These are phyloP conservation scores for Rubia peregrina DNA, from an alignment of 305 asterid species.

Conservation along the genomic window DNA sequence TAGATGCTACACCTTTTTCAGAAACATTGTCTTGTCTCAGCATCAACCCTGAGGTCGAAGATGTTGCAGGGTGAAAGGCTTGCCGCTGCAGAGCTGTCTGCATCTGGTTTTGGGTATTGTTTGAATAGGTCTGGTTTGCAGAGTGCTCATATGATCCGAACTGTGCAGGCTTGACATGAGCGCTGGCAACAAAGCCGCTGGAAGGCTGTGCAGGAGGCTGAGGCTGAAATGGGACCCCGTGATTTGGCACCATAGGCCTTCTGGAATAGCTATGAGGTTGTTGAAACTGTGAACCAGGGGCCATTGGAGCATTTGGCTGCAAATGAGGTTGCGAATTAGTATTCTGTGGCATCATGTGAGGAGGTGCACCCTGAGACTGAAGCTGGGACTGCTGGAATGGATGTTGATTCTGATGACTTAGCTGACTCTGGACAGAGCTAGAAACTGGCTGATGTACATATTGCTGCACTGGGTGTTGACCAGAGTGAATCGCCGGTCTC, in stretches of 20 bases:
- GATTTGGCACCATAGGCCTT: constrained; percentile 45
- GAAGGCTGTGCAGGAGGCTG: constrained; percentile 28
- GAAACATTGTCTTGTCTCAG: constrained; percentile 26
- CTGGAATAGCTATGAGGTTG: constrained; percentile 44
- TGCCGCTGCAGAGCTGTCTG: constrained; percentile 21
- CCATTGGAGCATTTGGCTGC: constrained; percentile 31
- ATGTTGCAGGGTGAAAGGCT: constrained; percentile 14
- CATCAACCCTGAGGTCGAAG: constrained; percentile 20
- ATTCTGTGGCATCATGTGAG: constrained; percentile 26
- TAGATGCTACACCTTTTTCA: constrained; percentile 26
- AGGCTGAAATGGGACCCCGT: constrained; percentile 37
- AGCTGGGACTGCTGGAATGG: constrained; percentile 47
- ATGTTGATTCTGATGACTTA: constrained; percentile 44
- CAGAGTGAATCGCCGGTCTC: constrained; percentile 44
- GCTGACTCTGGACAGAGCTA: constrained; percentile 43
- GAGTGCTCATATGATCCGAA: constrained; percentile 34
- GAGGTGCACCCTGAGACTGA: constrained; percentile 43
- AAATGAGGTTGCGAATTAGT: constrained; percentile 20
- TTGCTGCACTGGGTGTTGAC: constrained; percentile 47
- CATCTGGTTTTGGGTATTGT: constrained; percentile 18
- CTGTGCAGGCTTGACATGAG: constrained; percentile 41
- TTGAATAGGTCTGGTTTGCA: constrained; percentile 33
- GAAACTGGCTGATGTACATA: constrained; percentile 45
- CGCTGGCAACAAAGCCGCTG: constrained; percentile 38
- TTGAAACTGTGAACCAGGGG: constrained; percentile 43